A percentile compares a stretch with the other conserved stretches of the same genome.
phyloP scores from a whole-genome alignment of 768 basidiomycete species.

The Trametes punicea region DNA sequence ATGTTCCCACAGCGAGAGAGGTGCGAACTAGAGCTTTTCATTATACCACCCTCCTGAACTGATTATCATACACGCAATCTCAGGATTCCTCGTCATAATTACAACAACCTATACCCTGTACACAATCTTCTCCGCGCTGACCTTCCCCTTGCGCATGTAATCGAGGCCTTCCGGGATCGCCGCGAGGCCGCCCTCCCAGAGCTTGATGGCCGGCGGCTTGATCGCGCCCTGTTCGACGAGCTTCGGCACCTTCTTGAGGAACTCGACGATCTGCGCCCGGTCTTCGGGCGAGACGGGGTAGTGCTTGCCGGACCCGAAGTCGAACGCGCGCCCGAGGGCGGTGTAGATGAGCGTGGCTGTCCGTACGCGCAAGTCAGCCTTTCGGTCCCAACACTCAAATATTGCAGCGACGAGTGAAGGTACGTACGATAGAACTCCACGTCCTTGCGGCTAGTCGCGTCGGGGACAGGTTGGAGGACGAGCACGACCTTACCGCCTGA shows the following conservation, averaged over 20 bases:
- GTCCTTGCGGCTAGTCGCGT: slow-evolving; percentile 16
- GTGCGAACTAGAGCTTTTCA: no score
- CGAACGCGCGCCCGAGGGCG: slow-evolving; percentile 4
- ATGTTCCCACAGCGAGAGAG: background rate
- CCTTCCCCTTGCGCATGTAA: slow-evolving; percentile 27
- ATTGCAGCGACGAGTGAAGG: background rate
- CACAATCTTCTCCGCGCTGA: slow-evolving; percentile 26
- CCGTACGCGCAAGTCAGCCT: background rate
- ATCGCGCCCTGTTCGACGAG: slow-evolving; percentile 20
- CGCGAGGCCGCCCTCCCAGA: slow-evolving; percentile 22
- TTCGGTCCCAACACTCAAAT: no score
- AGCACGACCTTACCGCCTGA: slow-evolving; percentile 7
- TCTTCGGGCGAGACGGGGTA: slow-evolving; percentile 13
- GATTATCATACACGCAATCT: background rate
- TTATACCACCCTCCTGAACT: background rate
- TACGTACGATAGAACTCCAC: slow-evolving; percentile 18
- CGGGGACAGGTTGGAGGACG: background rate
- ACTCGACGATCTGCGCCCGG: slow-evolving; percentile 18
- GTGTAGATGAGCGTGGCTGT: slow-evolving; percentile 16
- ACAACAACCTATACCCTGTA: slow-evolving; percentile 10
- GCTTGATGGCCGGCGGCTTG: slow-evolving; percentile 22
- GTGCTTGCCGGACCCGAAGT: background rate
- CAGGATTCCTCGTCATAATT: background rate
- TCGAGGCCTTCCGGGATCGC: slow-evolving; percentile 20
- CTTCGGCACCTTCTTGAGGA: slow-evolving; percentile 17